Evolutionary conservation across 345 rosid species (phyloP).

Genomic region (Durio zibethinus): DNA sequence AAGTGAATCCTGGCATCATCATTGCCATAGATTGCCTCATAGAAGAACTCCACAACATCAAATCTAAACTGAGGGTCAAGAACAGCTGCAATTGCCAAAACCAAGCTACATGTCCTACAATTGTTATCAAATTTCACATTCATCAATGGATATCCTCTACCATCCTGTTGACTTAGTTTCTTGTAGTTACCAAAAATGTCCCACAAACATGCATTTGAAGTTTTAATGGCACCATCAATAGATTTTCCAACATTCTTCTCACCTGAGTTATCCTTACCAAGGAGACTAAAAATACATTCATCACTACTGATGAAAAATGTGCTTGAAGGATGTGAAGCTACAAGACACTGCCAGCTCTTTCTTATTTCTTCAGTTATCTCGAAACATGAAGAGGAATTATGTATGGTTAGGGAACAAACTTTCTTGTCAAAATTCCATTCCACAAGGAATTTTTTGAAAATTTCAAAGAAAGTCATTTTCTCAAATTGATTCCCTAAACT

Average conservation of each 20-base stretch:
- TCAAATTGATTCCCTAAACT: background rate
- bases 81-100: background rate
- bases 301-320: background rate
- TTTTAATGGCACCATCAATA: background rate
- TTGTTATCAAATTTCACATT: background rate
- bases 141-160: background rate
- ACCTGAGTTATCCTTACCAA: background rate
- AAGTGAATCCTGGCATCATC: background rate
- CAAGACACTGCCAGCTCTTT: background rate
- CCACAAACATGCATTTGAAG: background rate
- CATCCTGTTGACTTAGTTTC: too few relatives aligned
- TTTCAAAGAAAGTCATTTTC: background rate
- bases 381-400: background rate
- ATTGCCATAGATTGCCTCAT: background rate
- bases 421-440: background rate
- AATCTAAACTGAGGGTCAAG: slow-evolving; percentile 1
- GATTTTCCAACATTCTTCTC: background rate
- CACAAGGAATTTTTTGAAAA: background rate
- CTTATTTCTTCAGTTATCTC: background rate
- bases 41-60: background rate
- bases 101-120: background rate
- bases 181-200: background rate
- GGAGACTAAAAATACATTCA: background rate
- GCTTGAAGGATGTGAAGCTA: background rate
- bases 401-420: background rate